Base-by-base conservation (phyloP, 352 stramenopile species). In the Pythium insidiosum region DNA sequence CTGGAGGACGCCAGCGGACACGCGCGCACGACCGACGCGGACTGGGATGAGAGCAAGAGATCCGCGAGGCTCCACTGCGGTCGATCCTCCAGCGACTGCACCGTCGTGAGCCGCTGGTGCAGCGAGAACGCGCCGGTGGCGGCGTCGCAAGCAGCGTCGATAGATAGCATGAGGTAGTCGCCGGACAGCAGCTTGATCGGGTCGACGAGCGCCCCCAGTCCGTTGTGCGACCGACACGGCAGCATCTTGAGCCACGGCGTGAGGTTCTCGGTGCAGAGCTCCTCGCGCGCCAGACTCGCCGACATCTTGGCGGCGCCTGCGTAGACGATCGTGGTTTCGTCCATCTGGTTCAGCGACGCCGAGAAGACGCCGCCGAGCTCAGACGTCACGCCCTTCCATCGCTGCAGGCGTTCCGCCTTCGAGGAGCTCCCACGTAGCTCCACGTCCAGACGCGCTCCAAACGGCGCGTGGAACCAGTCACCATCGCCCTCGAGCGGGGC, bases 161-260 rank as follows among this genome's bases (percentile, higher is more conserved):
- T 47, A 24, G 69, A 79, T 5, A 89, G 40, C 43, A 73, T 70
- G 18, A 84, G 35, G 49, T 84, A 87, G 43, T 89, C 73, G 11
- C 72, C 67, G 1, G 73, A 87, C n/a, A 92, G 54, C 5, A 79
- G 51, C 19, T 73, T 63, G 34, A 89, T 84, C 0, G 83, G 83
- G 33, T 87, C 71, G 34, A 95, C 68, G 4, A 93, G 70, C 35
- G 50, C 46, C 4, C 77, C 79, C 2, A 95, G 61, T 2, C 83
- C 78, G 1, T 66, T 48, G 22, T 84, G 56, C 5, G 64, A 51
- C 13, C 82, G 73, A 38, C 80, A 94, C 12, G 84, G 84, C 20
- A 94, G 63, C 61, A 95, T 76, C 58, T 94, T 94, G 43, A 95
- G 70, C 80, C 78, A 93, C 19, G 84, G 80, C 36, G 79, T 87